phyloP scores from a whole-genome alignment of 2,329 filamentous ascomycete species.

The Trichophyton schoenleinii region DNA sequence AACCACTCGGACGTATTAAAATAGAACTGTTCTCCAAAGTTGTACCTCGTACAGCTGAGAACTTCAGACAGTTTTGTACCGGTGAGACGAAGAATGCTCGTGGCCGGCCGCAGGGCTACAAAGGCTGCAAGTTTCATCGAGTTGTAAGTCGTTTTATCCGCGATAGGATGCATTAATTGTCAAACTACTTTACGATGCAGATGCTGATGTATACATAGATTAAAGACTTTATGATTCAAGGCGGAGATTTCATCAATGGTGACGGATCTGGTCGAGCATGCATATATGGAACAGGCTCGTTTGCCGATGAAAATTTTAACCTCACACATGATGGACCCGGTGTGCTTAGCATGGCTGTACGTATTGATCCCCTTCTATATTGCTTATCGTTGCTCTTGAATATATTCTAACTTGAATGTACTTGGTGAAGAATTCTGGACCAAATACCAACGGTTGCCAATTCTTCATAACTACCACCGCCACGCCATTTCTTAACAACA shows the following conservation, averaged over 20 bases:
- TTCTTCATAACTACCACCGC: constrained; percentile 93
- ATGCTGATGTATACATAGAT: constrained; percentile 45
- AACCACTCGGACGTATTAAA: constrained; percentile 73
- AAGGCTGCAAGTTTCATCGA: constrained; percentile 85
- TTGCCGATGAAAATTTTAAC: constrained; percentile 81
- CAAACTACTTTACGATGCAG: neutral
- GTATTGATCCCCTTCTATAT: constrained; percentile 26
- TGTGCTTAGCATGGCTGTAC: constrained; percentile 82
- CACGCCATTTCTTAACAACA: constrained; percentile 77
- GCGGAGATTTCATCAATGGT: constrained; percentile 87
- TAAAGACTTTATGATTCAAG: constrained; percentile 94
- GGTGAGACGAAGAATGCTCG: constrained; percentile 72
- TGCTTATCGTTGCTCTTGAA: constrained; percentile 6
- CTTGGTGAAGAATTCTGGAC: constrained; percentile 62
- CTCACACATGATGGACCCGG: constrained; percentile 68
- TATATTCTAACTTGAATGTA: neutral
- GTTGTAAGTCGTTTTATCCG: constrained; percentile 49
- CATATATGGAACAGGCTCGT: constrained; percentile 76
- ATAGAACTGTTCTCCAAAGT: constrained; percentile 82
- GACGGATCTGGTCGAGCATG: constrained; percentile 79
- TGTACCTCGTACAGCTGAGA: constrained; percentile 81
- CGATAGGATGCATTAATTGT: neutral
- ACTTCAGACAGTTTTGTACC: constrained; percentile 94
- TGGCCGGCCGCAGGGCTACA: constrained; percentile 80
- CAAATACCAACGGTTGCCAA: constrained; percentile 86